Percentiles rank a stretch among this genome's conserved stretches.
These are phyloP conservation scores for Lipomyces lipofer DNA, from an alignment of 805 yeast species.

Conservation along the genomic window DNA sequence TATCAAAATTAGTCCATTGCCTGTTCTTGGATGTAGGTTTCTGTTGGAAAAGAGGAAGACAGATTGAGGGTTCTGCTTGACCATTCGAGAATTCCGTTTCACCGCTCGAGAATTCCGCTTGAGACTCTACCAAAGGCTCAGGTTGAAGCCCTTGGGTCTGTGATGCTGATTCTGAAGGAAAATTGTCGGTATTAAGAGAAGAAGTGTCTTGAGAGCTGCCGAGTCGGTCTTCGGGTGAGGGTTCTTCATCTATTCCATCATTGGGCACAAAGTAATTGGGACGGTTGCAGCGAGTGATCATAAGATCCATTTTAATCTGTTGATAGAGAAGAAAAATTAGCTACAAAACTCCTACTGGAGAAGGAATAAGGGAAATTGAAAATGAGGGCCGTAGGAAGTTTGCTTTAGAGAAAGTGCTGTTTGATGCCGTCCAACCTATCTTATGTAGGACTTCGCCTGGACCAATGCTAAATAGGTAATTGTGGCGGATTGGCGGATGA, in stretches of 20 bases:
- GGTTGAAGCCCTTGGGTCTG: neutral
- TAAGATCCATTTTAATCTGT: no score
- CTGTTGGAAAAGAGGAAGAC: neutral
- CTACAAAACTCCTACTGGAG: no score
- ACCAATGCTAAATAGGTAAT: no score
- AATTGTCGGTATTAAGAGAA: neutral
- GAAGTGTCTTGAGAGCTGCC: neutral
- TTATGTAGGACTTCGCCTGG: no score
- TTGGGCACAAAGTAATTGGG: neutral
- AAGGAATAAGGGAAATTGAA: no score
- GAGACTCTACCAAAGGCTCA: neutral
- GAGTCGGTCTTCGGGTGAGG: neutral
- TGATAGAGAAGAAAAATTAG: no score
- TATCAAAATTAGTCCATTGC: neutral
- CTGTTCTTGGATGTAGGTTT: neutral
- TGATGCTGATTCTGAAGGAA: neutral
- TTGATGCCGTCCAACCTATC: no score
- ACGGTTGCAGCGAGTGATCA: no score
- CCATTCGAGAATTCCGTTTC: neutral
- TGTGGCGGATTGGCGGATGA: no score
- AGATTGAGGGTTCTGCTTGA: neutral
- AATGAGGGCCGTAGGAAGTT: no score
- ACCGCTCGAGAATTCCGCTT: no score
- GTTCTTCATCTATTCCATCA: neutral
- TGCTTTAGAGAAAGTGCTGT: no score